phyloP scores from a whole-genome alignment of 176 grass and related monocot species.

The Raddia guianensis region DNA sequence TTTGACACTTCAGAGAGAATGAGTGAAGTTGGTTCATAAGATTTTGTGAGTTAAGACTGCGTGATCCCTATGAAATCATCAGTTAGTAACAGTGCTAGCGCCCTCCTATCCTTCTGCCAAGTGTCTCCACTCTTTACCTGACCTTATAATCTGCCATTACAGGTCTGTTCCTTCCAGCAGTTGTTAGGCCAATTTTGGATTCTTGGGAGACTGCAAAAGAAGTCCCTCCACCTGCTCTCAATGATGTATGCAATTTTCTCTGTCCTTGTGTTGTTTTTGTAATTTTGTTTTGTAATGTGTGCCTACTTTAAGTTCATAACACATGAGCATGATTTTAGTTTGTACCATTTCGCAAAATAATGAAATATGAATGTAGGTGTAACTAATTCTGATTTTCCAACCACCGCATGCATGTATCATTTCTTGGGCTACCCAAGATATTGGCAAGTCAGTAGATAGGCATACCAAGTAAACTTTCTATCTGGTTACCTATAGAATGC shows the following conservation, averaged over 20 bases:
- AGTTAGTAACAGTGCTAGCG: not conserved
- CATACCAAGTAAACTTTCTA: not conserved
- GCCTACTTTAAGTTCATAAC: not conserved
- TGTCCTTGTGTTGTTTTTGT: not conserved
- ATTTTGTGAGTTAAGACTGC: constrained; percentile 14
- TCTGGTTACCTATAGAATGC: not conserved
- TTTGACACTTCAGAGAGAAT: not conserved
- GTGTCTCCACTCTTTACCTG: not conserved
- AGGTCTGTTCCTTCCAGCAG: constrained; percentile 94
- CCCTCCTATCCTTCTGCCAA: not conserved
- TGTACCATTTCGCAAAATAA: not conserved
- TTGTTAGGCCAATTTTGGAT: constrained; percentile 91
- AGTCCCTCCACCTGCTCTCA: constrained; percentile 67
- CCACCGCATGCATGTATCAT: not conserved
- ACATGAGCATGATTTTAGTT: not conserved
- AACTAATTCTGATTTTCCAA: not conserved
- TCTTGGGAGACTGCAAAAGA: constrained; percentile 75
- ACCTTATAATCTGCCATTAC: constrained; percentile 48
- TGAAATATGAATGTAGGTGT: not conserved
- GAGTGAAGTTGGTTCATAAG: not conserved
- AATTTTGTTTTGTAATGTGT: too few species aligned
- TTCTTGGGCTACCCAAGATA: not conserved
- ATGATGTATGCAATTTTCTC: constrained; percentile 63
- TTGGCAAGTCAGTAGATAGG: not conserved
- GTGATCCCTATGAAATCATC: not conserved